Conservation (phyloP, 23 red algal species). For the Gracilaria gracilis region DNA sequence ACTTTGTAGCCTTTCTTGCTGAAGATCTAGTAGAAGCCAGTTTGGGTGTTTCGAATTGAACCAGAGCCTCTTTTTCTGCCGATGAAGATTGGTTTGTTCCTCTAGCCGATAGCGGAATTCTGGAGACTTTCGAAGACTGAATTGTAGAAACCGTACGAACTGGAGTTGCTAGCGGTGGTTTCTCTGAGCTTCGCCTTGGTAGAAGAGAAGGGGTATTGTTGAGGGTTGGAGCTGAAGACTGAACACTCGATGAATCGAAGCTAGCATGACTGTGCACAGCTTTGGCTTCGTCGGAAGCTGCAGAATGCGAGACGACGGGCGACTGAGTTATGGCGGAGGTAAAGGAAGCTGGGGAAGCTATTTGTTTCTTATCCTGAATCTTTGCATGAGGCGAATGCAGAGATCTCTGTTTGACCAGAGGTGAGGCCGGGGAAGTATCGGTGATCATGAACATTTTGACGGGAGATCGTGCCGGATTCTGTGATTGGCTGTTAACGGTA, state of each 20-base stretch:
- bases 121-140: not conserved
- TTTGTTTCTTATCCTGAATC: not conserved
- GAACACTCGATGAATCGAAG: not conserved
- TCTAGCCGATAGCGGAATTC: not conserved
- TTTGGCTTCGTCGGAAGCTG: not conserved
- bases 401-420: not conserved
- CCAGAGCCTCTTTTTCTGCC: not conserved
- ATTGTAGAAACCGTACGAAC: not conserved
- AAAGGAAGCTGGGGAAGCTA: not conserved
- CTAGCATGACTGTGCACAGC: not conserved
- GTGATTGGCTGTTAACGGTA: not conserved
- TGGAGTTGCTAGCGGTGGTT: too few species aligned
- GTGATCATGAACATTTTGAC: conserved; percentile 25
- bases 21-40: not conserved
- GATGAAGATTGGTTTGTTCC: not conserved
- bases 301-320: conserved; percentile 15
- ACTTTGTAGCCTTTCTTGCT: not conserved
- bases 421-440: conserved; percentile 24
- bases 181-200: not conserved
- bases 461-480: not conserved
- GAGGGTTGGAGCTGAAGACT: not conserved
- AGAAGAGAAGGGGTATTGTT: not conserved
- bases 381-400: not conserved
- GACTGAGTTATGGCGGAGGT: conserved; percentile 18
- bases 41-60: not conserved